phyloP scores from a whole-genome alignment of 352 stramenopile species.

The Phytophthora podocarpi region DNA sequence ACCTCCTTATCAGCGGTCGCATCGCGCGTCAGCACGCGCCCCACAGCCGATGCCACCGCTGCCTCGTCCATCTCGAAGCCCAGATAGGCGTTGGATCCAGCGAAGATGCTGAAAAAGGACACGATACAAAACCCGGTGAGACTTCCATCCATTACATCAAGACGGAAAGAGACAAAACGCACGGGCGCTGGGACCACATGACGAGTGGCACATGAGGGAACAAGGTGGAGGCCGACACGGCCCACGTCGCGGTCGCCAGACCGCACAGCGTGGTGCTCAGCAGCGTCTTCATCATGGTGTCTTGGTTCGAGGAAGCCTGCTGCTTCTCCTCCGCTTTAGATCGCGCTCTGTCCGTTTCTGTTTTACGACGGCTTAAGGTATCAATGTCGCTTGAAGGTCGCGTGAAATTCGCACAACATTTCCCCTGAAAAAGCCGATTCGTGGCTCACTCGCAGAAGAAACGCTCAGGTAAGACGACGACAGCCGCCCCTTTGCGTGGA shows the following conservation, averaged over 20 bases:
- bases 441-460: constrained; percentile 34
- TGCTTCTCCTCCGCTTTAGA: constrained; percentile 25
- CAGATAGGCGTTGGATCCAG: constrained; percentile 49
- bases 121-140: neutral
- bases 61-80: constrained; percentile 50
- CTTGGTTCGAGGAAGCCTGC: constrained; percentile 9
- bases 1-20: constrained; percentile 46
- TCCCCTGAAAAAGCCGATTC: constrained; percentile 20
- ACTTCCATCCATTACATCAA: neutral
- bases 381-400: constrained; percentile 19
- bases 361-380: too few species aligned
- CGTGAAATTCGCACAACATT: neutral
- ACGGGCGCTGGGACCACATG: constrained; percentile 73
- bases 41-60: constrained; percentile 41
- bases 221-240: constrained; percentile 27
- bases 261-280: constrained; percentile 35
- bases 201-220: constrained; percentile 64
- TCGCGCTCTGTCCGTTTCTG: constrained; percentile 28
- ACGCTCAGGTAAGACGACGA: constrained; percentile 32
- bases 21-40: constrained; percentile 31
- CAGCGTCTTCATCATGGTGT: constrained; percentile 36
- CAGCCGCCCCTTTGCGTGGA: neutral
- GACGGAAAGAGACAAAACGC: constrained; percentile 32
- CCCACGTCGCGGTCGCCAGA: constrained; percentile 14
- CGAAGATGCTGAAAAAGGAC: constrained; percentile 44